Evolutionary conservation across 139 green algal genomes (phyloP).

Genomic region (Chlorella sp.): DNA sequence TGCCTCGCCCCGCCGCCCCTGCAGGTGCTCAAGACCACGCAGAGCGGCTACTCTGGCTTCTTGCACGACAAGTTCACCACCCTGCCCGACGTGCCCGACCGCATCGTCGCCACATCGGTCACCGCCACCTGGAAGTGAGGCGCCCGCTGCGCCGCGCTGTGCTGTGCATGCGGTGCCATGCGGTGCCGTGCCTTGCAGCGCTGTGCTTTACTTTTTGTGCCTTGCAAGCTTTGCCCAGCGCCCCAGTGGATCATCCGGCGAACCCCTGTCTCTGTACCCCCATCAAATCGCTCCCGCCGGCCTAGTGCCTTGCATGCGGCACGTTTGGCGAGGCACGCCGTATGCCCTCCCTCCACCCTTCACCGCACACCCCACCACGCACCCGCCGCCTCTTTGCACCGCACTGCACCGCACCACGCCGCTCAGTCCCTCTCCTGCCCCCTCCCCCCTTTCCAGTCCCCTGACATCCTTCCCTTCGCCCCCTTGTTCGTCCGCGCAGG

Average conservation of each 20-base stretch:
- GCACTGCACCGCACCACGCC: background rate
- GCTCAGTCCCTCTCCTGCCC: background rate
- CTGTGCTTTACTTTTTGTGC: too few relatives aligned
- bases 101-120: conserved; percentile 91
- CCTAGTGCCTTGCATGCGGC: too few relatives aligned
- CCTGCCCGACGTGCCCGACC: conserved; percentile 85
- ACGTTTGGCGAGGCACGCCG: too few relatives aligned
- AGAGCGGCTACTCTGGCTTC: conserved; percentile 94
- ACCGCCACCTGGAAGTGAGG: conserved; percentile 86
- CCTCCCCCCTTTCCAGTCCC: background rate
- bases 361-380: too few relatives aligned
- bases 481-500: background rate
- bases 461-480: background rate
- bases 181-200: background rate
- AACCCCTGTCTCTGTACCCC: too few relatives aligned
- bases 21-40: conserved; percentile 90
- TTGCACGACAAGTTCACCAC: conserved; percentile 89
- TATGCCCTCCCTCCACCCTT: too few relatives aligned
- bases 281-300: too few relatives aligned
- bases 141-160: background rate
- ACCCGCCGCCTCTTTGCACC: too few relatives aligned
- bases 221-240: too few relatives aligned
- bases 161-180: background rate
- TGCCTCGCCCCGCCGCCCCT: too few relatives aligned
- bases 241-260: too few relatives aligned